Percentiles rank a stretch among this genome's conserved stretches.
Conservation (phyloP, 306 rosid genomes). For the Castanea crenata region DNA sequence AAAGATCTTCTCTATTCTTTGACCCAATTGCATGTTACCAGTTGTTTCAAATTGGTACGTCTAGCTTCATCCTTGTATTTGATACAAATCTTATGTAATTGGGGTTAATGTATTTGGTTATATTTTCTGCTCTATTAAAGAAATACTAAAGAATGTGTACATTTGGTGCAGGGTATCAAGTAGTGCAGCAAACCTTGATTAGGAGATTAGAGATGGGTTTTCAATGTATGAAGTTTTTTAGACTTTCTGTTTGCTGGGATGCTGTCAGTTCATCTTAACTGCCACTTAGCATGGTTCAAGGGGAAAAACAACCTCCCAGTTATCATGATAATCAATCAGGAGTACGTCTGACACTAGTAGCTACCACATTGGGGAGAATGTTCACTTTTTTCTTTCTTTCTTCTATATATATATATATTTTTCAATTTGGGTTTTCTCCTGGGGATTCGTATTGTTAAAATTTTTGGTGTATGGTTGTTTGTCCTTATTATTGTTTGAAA, state of each 20-base stretch:
- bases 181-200: conserved; percentile 33
- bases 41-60: background rate
- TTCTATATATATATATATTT: background rate
- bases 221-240: conserved; percentile 16
- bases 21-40: background rate
- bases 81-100: background rate
- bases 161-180: conserved; percentile 35
- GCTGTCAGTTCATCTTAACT: conserved; percentile 27
- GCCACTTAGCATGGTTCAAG: conserved; percentile 26
- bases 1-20: conserved; percentile 9
- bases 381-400: conserved; percentile 21
- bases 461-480: conserved; percentile 17
- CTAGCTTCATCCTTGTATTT: background rate
- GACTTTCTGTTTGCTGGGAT: conserved; percentile 27
- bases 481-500: background rate
- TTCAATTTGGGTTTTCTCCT: conserved; percentile 19
- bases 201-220: conserved; percentile 39
- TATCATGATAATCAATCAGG: conserved; percentile 15
- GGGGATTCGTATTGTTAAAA: background rate
- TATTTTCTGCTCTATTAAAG: conserved; percentile 18
- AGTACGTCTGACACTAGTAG: conserved; percentile 27
- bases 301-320: too few species aligned
- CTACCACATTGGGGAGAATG: conserved; percentile 29
- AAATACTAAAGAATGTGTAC: conserved; percentile 6
- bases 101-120: conserved; percentile 10